Percentiles rank a stretch among this genome's conserved stretches.
phyloP scores from a whole-genome alignment of 768 basidiomycete genomes.

The Suillus spraguei region DNA sequence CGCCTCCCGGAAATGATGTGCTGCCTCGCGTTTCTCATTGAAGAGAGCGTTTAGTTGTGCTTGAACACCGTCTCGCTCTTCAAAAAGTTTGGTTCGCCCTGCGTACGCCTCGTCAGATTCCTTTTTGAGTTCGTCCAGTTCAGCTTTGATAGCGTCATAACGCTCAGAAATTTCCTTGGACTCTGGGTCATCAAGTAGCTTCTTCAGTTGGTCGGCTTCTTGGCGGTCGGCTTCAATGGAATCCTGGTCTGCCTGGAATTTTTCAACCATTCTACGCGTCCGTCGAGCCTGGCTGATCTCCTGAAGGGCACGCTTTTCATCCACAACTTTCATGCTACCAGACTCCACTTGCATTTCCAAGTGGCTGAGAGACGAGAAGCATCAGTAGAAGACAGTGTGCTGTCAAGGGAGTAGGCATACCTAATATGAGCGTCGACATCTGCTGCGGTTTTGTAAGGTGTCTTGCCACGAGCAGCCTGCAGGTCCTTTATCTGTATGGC shows the following conservation, averaged over 20 bases:
- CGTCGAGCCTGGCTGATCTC: slow-evolving; percentile 82
- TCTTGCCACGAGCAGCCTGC: slow-evolving; percentile 78
- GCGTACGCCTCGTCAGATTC: slow-evolving; percentile 86
- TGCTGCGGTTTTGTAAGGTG: slow-evolving; percentile 74
- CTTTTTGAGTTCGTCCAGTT: slow-evolving; percentile 86
- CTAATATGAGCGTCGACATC: slow-evolving; percentile 89
- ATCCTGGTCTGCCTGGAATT: slow-evolving; percentile 78
- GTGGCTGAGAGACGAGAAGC: slow-evolving; percentile 47
- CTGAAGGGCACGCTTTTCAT: slow-evolving; percentile 93
- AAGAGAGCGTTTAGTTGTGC: slow-evolving; percentile 70
- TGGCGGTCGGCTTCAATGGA: slow-evolving; percentile 79
- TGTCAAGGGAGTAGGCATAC: slow-evolving; percentile 45
- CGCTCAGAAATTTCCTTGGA: slow-evolving; percentile 77
- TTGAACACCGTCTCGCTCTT: slow-evolving; percentile 80
- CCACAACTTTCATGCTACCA: slow-evolving; percentile 87
- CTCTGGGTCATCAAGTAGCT: slow-evolving; percentile 90
- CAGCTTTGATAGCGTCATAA: slow-evolving; percentile 79
- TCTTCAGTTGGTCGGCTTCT: slow-evolving; percentile 75
- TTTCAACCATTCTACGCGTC: slow-evolving; percentile 72
- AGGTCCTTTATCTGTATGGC: slow-evolving; percentile 76
- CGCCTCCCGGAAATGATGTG: slow-evolving; percentile 72
- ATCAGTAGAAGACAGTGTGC: slow-evolving; percentile 9
- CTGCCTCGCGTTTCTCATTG: slow-evolving; percentile 75
- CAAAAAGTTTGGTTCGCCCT: slow-evolving; percentile 78
- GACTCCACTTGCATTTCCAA: slow-evolving; percentile 92